Percentiles rank a stretch among this genome's conserved stretches.
These are phyloP conservation scores for Hysterium pulicare DNA, from an alignment of 2,329 filamentous ascomycete species.

Conservation along the genomic window DNA sequence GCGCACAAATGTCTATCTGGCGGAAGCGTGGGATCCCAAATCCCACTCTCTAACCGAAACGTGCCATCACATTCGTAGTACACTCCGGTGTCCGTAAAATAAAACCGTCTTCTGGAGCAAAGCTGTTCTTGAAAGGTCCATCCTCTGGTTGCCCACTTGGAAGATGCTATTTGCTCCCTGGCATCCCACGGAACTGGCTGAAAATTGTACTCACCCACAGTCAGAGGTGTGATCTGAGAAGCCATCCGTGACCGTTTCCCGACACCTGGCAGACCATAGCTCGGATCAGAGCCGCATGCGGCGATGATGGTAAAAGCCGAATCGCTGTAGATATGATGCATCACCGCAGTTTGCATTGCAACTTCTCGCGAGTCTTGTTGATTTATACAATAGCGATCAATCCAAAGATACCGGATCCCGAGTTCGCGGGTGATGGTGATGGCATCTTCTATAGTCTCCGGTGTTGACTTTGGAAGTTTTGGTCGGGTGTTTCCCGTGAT, in stretches of 20 bases:
- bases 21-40: too few relatives aligned
- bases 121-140: constrained; percentile 11
- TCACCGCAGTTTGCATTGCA: constrained; percentile 14
- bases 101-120: too few relatives aligned
- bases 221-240: not conserved
- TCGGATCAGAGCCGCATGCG: constrained; percentile 10
- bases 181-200: too few relatives aligned
- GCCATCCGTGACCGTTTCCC: not conserved
- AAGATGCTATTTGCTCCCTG: too few relatives aligned
- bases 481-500: too few relatives aligned
- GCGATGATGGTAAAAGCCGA: constrained; percentile 20
- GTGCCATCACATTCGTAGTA: too few relatives aligned
- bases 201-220: not conserved
- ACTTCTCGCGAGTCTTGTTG: constrained; percentile 12
- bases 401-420: constrained; percentile 24
- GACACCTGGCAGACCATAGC: constrained; percentile 20
- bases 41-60: too few relatives aligned
- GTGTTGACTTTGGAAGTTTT: too few relatives aligned
- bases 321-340: constrained; percentile 22
- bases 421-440: constrained; percentile 16
- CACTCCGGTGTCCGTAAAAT: too few relatives aligned
- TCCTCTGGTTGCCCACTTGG: constrained; percentile 4
- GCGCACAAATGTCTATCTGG: too few relatives aligned
- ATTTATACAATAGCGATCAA: constrained; percentile 29
- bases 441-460: constrained; percentile 18